Conservation (phyloP, 176 grass and related monocot species). For the Hyparrhenia diplandra region DNA sequence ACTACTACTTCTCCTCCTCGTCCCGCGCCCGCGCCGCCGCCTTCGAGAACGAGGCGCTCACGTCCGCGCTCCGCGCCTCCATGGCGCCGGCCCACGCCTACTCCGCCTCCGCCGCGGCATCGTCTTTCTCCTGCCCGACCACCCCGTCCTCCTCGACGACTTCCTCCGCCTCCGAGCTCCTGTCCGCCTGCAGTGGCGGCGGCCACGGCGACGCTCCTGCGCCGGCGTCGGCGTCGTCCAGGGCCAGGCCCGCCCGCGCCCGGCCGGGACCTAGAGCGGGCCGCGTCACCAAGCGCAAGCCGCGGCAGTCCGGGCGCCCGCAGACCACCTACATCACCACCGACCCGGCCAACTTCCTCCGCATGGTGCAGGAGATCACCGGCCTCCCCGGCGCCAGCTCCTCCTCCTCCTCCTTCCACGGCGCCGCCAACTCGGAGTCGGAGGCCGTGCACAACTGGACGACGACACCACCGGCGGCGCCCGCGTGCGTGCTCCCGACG, state of each 20-base stretch:
- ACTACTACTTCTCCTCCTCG: background rate
- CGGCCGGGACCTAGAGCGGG: background rate
- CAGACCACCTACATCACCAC: slow-evolving; percentile 42
- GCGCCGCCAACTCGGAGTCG: too few species aligned
- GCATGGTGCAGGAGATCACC: slow-evolving; percentile 59
- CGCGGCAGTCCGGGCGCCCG: slow-evolving; percentile 32
- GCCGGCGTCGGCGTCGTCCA: too few species aligned
- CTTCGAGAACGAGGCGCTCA: slow-evolving; percentile 36
- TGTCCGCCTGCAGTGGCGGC: background rate
- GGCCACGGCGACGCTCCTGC: background rate
- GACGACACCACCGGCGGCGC: background rate
- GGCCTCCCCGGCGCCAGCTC: slow-evolving; percentile 3
- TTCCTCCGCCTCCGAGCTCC: slow-evolving; percentile 33
- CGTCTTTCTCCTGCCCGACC: background rate
- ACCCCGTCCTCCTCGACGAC: slow-evolving; percentile 30
- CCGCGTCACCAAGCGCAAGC: slow-evolving; percentile 38
- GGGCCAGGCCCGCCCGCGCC: too few species aligned
- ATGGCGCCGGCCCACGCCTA: background rate
- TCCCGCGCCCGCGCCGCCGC: slow-evolving; percentile 11
- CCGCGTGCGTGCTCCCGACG: slow-evolving; percentile 35
- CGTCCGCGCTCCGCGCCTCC: slow-evolving; percentile 29
- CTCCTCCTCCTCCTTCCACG: background rate
- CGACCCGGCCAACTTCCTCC: slow-evolving; percentile 45
- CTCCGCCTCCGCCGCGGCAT: background rate
- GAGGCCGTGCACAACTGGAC: background rate